Conservation (phyloP, 495 filamentous ascomycete genomes). For the Penicillium paradoxum region DNA sequence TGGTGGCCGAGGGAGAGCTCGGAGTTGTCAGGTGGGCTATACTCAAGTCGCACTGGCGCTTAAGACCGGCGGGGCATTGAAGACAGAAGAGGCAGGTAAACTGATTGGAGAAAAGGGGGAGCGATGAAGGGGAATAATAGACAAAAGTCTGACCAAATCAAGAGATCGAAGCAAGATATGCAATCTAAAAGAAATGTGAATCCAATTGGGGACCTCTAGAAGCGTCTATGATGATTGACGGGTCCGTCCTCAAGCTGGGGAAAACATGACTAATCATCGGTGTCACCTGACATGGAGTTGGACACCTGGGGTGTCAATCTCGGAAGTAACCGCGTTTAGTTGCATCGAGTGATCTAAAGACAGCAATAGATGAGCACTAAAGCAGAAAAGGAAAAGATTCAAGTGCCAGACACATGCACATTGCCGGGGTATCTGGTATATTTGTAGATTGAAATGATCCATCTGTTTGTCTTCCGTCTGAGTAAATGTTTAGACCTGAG, state of each 20-base stretch:
- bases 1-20: slow-evolving; percentile 2
- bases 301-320: no score
- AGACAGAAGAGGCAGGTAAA: slow-evolving; percentile 7
- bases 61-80: slow-evolving; percentile 39
- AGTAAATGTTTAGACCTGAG: no score
- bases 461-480: no score
- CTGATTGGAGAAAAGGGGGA: not conserved
- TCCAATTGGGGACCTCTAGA: not conserved
- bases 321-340: no score
- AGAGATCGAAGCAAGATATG: slow-evolving; percentile 3
- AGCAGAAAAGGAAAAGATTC: no score
- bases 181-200: not conserved
- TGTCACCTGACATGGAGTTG: no score
- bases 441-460: no score
- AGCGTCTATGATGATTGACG: slow-evolving; percentile 3
- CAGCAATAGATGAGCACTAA: no score
- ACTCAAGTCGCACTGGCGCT: slow-evolving; percentile 42
- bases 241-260: slow-evolving; percentile 8
- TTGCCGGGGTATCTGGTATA: no score
- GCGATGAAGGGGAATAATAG: not conserved
- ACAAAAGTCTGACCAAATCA: not conserved
- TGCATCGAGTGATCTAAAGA: no score
- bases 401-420: no score
- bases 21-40: slow-evolving; percentile 22
- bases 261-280: slow-evolving; percentile 4